Base-by-base conservation (phyloP, 2,329 filamentous ascomycete species). In the Penicillium frequentans region DNA sequence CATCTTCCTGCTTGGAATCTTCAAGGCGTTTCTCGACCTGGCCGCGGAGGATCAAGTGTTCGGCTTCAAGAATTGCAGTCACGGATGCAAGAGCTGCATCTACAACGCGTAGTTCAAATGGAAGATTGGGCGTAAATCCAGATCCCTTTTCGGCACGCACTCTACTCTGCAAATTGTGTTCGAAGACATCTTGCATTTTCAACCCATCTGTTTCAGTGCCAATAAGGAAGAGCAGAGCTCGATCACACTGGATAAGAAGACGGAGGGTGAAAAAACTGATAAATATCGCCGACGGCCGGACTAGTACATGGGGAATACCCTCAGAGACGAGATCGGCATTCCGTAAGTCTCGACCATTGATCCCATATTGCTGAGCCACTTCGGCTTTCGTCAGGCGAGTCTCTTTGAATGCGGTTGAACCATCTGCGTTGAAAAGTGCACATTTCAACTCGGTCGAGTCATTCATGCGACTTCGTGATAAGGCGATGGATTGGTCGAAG, bases 221-320 rank as follows among this genome's bases (percentile, higher is more conserved):
- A 0, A 69, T 24, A 24, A 69, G 62, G 48, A 75, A 67, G 2
- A 74, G 58, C 8, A 73, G 61, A 1, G 69, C 64, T 27, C 65
- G 65, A 52, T 74, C 67, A 1, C 67, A 61, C 52, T 73, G 68
- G 23, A 75, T 64, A 7, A 75, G 56, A 26, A 75, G 64, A n/a
- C 73, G 71, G 27, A 75, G 56, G 48, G 69, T 68, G 55, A 75
- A 75, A 24, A 75, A 60, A 52, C 73, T 71, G 23, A 75, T 59
- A 5, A 75, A 60, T 33, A 75, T 70, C 4, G 71, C 69, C 3
- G 52, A 59, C 1, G 69, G 68, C 7, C 73, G 65, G 29, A 75
- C 62, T 19, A 75, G 56, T 29, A 75, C 66, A 54, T 74, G 70
- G 3, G 73, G 72, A 29, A 72, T 64, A 2, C 71, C 69, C 29